Evolutionary conservation across 495 filamentous ascomycete genomes (phyloP), one percentile per base, ranked within the genome.

Genomic region (Penicillium bovifimosum): DNA sequence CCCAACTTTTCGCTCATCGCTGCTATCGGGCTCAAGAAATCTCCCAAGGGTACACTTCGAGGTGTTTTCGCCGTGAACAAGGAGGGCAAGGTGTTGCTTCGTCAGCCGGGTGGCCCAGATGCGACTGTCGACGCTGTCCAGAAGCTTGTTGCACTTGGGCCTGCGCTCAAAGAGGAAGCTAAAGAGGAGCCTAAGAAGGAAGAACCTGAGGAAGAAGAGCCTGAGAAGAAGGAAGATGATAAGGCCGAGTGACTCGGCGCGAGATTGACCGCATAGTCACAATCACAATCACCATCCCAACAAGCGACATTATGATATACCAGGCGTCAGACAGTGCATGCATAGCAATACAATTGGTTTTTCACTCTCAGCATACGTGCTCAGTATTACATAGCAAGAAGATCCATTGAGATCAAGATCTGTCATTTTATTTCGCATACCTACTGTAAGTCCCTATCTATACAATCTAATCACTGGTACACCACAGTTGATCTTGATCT

Each of bases 11-110:
- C 81, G 9, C 79, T 98, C 38, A 90, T 93, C 57, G 73, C 55
- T 20, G 87, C 86, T 34, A 79, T 93, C 60, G 86, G 87, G 3
- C 67, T 93, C 55, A 88, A 87, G 67, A 95, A 92, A 71, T 51
- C 67, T 3, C 82, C 85, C 26, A 84, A 79, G 67, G 86, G 88
- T n/a, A 95, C 87, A 28, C 80, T 72, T 27, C 80, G 93, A 54
- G 92, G 91, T 50, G 87, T 96, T 20, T 91, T 96, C 59, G 88
- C 86, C 45, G 73, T 98, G 53, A 82, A 89, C 63, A 97, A 96
- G 69, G 60, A 61, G 26, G 76, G 75, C 18, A 76, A 73, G 51
- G 63, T 80, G 14, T 55, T 74, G 48, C 64, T 74, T 24, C 52
- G 61, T 9, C 61, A 75, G 36, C 47, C 63, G 7, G 77, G 76